Evolutionary conservation across 495 filamentous ascomycete genomes (phyloP).

Genomic region (Cudoniella acicularis): DNA sequence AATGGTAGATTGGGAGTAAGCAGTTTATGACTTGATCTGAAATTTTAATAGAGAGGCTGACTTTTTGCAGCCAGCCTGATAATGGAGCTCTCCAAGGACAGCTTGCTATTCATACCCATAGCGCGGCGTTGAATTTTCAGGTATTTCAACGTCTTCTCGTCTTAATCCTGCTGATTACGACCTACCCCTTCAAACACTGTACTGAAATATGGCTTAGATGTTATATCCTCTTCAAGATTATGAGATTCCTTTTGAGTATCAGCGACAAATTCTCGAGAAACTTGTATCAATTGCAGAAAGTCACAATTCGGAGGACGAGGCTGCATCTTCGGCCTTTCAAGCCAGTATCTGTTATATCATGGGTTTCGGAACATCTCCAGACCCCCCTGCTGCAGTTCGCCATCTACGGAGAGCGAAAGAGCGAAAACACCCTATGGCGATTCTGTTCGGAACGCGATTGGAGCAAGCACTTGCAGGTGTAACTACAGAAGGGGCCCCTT

Average conservation of each 20-base stretch:
- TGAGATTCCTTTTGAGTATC: conserved; percentile 32
- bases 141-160: conserved; percentile 3
- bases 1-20: conserved; percentile 29
- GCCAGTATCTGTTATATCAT: conserved; percentile 26
- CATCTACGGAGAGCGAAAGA: conserved; percentile 24
- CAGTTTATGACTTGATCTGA: background rate
- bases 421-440: conserved; percentile 20
- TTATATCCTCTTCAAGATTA: conserved; percentile 16
- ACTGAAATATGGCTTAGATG: no score
- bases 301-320: conserved; percentile 13
- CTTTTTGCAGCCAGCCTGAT: conserved; percentile 16
- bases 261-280: conserved; percentile 26
- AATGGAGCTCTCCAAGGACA: conserved; percentile 24
- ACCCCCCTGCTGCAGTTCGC: conserved; percentile 18
- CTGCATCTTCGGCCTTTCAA: conserved; percentile 25
- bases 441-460: conserved; percentile 11
- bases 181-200: background rate
- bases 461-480: background rate
- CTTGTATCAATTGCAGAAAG: conserved; percentile 14
- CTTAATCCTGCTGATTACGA: background rate
- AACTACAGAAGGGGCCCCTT: background rate
- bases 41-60: background rate
- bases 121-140: conserved; percentile 25
- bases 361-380: conserved; percentile 25
- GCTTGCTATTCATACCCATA: conserved; percentile 28